These are phyloP conservation scores for Funneliformis caledonium DNA, from an alignment of 371 early-diverging fungal species.

Conservation along the genomic window DNA sequence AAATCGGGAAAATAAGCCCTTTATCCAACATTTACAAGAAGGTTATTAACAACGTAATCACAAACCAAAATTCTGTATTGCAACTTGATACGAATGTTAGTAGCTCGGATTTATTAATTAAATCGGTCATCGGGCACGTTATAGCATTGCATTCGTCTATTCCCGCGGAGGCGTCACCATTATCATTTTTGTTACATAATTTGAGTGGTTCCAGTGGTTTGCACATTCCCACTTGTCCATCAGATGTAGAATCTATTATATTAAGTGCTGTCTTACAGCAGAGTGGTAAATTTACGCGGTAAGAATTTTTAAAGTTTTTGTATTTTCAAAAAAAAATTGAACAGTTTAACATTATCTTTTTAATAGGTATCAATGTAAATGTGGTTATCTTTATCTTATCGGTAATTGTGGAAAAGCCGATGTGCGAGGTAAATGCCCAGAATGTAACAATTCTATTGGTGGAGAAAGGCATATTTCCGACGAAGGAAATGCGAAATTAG, in stretches of 20 bases:
- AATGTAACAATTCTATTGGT: conserved; percentile 15
- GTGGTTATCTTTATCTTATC: conserved; percentile 32
- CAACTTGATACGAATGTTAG: not conserved
- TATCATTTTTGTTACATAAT: conserved; percentile 7
- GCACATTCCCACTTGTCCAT: conserved; percentile 24
- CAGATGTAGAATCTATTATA: conserved; percentile 1
- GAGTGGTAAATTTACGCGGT: too few relatives aligned
- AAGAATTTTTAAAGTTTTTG: not conserved
- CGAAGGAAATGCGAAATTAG: not conserved
- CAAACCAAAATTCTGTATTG: not conserved
- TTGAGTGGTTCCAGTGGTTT: conserved; percentile 3
- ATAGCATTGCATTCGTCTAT: conserved; percentile 30
- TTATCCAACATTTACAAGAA: not conserved
- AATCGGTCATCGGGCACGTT: conserved; percentile 5
- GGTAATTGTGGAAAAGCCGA: conserved; percentile 32
- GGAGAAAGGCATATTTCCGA: not conserved
- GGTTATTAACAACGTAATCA: not conserved
- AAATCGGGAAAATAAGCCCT: not conserved
- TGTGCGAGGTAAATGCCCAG: conserved; percentile 6
- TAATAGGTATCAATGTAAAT: conserved; percentile 38
- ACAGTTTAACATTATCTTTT: not conserved
- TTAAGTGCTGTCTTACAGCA: not conserved
- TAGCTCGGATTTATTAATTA: conserved; percentile 22
- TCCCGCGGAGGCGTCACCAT: not conserved
- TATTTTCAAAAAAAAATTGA: not conserved